Percentiles rank a stretch among this genome's conserved stretches.
Evolutionary conservation across 805 yeast species (phyloP).

Genomic region (Allodekkera sacchari): DNA sequence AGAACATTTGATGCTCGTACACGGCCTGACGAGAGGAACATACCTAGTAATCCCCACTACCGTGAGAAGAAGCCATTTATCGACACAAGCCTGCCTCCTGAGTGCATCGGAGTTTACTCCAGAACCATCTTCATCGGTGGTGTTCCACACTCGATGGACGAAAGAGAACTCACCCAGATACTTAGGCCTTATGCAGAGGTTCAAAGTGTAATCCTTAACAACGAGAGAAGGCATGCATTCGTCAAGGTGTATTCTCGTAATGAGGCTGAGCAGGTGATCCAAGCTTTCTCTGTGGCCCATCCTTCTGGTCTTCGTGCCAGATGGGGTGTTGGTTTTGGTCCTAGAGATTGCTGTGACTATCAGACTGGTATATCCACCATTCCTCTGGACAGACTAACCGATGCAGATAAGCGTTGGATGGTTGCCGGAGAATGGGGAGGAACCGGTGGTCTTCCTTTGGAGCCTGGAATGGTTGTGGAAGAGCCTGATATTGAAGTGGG

Average conservation of each 20-base stretch:
- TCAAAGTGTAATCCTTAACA: slow-evolving; percentile 81
- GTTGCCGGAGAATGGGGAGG: slow-evolving; percentile 95
- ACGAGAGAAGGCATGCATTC: slow-evolving; percentile 90
- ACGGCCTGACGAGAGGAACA: slow-evolving; percentile 60
- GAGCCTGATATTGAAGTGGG: slow-evolving; percentile 98
- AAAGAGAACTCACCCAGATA: slow-evolving; percentile 56
- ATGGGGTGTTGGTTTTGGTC: slow-evolving; percentile 99
- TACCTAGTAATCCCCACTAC: slow-evolving; percentile 65
- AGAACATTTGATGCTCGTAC: no score
- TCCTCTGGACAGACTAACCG: slow-evolving; percentile 82
- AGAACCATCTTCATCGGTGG: slow-evolving; percentile 95
- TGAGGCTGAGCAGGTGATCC: slow-evolving; percentile 81
- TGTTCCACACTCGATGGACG: slow-evolving; percentile 76
- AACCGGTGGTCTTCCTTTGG: slow-evolving; percentile 78
- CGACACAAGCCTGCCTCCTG: slow-evolving; percentile 68
- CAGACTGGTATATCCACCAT: slow-evolving; percentile 83
- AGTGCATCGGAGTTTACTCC: slow-evolving; percentile 72
- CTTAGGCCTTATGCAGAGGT: slow-evolving; percentile 85
- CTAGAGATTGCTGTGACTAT: slow-evolving; percentile 96
- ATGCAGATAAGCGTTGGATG: slow-evolving; percentile 89
- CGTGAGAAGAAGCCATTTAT: slow-evolving; percentile 65
- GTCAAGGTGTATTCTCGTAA: slow-evolving; percentile 86
- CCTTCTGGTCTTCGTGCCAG: slow-evolving; percentile 71
- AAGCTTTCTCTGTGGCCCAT: slow-evolving; percentile 55
- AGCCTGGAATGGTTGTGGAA: slow-evolving; percentile 75